These are phyloP conservation scores for Coniophora puteana DNA, from an alignment of 1,284 basidiomycete species.

Conservation along the genomic window DNA sequence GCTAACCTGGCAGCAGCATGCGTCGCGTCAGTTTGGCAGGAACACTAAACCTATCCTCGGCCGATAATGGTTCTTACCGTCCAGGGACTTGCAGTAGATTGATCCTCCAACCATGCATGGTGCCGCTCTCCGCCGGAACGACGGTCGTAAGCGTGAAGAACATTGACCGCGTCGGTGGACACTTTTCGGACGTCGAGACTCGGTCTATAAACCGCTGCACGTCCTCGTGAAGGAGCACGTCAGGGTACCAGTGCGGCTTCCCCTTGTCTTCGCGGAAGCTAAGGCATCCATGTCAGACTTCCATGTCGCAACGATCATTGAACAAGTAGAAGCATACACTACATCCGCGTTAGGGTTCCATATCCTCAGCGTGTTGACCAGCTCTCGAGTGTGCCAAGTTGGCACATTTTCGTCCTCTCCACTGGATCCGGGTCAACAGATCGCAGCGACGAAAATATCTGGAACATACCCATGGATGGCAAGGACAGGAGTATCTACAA, in stretches of 20 bases:
- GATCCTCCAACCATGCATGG: constrained; percentile 64
- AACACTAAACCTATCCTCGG: neutral
- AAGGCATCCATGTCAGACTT: neutral
- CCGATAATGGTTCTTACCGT: constrained; percentile 35
- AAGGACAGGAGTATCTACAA: constrained; percentile 65
- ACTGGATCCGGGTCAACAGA: constrained; percentile 30
- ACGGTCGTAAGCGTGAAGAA: constrained; percentile 67
- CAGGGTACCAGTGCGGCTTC: constrained; percentile 67
- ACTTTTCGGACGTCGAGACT: constrained; percentile 12
- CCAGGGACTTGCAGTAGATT: constrained; percentile 54
- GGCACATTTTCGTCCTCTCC: constrained; percentile 78
- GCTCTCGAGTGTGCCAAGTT: constrained; percentile 72
- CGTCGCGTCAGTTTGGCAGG: neutral
- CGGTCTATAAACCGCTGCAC: constrained; percentile 54
- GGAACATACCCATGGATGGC: constrained; percentile 71
- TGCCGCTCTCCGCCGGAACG: constrained; percentile 59
- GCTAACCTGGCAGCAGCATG: constrained; percentile 16
- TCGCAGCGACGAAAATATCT: neutral
- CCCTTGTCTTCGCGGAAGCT: constrained; percentile 67
- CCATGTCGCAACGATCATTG: neutral
- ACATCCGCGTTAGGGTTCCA: constrained; percentile 52
- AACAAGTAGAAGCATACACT: constrained; percentile 36
- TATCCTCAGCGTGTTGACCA: constrained; percentile 50
- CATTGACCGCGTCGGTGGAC: constrained; percentile 10
- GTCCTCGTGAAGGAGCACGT: constrained; percentile 50